These are phyloP conservation scores for sweet orange (Citrus sinensis) DNA, from an alignment of 345 rosid species.

Conservation along the genomic window DVS_A1.0 CM039163.1:41178001-41178500, in stretches of 20 bases:
- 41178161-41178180: not conserved
- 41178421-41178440: not conserved
- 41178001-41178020: not conserved
- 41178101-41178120: not conserved
- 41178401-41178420: not conserved
- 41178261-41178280: not conserved
- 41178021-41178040: not conserved
- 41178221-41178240: not conserved
- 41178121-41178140: not conserved
- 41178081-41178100: not conserved
- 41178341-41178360: not conserved
- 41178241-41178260: too few relatives aligned
- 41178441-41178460: not conserved
- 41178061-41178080: not conserved
- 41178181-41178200: not conserved
- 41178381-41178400: not conserved
- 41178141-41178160: not conserved
- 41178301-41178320: not conserved
- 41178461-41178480: not conserved
- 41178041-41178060: not conserved
- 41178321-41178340: not conserved
- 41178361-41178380: not conserved
- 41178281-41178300: not conserved
- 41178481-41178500: conserved; percentile 21
- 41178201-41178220: not conserved